Base-by-base conservation (phyloP, 345 rosid species). In the Populus simonii region DNA sequence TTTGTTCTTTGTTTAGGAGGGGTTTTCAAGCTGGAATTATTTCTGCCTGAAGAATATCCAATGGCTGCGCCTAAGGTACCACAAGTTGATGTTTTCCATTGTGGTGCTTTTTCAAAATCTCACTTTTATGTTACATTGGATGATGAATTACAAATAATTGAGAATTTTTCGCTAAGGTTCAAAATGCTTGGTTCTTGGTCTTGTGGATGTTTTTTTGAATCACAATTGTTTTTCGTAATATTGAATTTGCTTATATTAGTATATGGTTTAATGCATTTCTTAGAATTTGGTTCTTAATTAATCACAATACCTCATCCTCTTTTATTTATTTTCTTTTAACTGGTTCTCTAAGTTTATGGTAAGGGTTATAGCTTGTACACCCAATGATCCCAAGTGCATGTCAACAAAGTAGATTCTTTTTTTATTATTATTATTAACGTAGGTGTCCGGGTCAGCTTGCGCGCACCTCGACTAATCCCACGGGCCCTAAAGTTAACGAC, bases 41-140 rank as follows among this genome's bases (percentile, higher is more conserved):
- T 96, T 87, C 88, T 96, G 78, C 99, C 99, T 29, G 99, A 96
- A 89, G 99, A 96, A 82, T 96, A 96, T 87, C 99, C 99, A 51
- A 96, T 96, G 98, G 93, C 99, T 47, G 98, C 99, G 41, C 99
- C 99, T 51, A 95, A 95, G 98, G 99, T 95, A 92, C 27, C 10
- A 6, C 62, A 71, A 16, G 5, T 65, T 9, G 63, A 8, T 41
- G n/a, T 15, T 29, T 27, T n/a, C 43, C 7, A 1, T 71, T 18
- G 18, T 11, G n/a, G 15, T 31, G 10, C 6, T n/a, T 61, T 23
- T 33, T 7, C 12, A 18, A 20, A 38, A 61, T 15, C 2, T 49
- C 25, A 33, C 5, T n/a, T n/a, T 31, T 36, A 36, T 41, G 55
- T 51, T 45, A 33, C 36, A 13, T 67, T 25, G 43, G 10, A 15